phyloP scores from a whole-genome alignment of 2,329 filamentous ascomycete genomes.

The Ophiosphaerella korrae region DNA sequence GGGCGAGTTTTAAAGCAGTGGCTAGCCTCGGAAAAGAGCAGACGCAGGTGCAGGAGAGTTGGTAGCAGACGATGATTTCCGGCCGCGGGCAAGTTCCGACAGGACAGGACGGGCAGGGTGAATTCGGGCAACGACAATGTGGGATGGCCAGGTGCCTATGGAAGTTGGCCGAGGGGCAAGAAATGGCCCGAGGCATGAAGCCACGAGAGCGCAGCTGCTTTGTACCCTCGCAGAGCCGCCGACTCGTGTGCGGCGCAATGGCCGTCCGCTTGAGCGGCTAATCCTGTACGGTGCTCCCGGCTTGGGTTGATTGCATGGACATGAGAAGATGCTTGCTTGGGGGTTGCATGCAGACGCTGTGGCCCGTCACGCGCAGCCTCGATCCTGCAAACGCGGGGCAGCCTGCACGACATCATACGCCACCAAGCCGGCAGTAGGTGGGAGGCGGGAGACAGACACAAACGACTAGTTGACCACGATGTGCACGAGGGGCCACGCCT shows the following conservation, averaged over 20 bases:
- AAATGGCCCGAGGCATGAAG: slow-evolving; percentile 27
- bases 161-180: slow-evolving; percentile 38
- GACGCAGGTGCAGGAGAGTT: background rate
- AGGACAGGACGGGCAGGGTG: too few relatives aligned
- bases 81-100: slow-evolving; percentile 29
- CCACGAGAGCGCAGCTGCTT: slow-evolving; percentile 3
- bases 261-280: slow-evolving; percentile 10
- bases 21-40: slow-evolving; percentile 35
- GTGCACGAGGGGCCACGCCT: too few relatives aligned
- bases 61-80: slow-evolving; percentile 13
- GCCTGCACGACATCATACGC: slow-evolving; percentile 12
- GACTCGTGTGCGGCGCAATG: background rate
- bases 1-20: slow-evolving; percentile 12
- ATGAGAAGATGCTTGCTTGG: background rate
- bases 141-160: slow-evolving; percentile 1
- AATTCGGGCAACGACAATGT: too few relatives aligned
- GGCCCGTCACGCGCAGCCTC: slow-evolving; percentile 11
- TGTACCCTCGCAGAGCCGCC: background rate
- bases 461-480: background rate
- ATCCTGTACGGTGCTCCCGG: slow-evolving; percentile 10
- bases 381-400: slow-evolving; percentile 17
- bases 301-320: slow-evolving; percentile 14
- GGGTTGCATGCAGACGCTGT: slow-evolving; percentile 12
- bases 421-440: background rate
- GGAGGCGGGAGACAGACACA: background rate